Conservation (phyloP, 2,329 filamentous ascomycete species). For the Microcyclospora pomicola region DNA sequence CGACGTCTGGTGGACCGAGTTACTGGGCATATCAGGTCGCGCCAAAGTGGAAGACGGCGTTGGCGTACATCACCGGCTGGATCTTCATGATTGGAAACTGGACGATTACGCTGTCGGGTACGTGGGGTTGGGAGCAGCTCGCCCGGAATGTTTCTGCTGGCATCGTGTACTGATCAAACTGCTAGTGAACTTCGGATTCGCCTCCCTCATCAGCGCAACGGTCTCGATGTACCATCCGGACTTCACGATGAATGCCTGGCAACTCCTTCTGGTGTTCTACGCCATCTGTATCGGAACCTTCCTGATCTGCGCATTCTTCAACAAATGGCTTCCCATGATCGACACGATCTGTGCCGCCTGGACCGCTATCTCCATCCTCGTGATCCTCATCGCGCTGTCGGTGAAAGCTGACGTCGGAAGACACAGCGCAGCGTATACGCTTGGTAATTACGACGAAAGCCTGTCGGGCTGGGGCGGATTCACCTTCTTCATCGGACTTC, state of each 20-base stretch:
- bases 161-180: slow-evolving; percentile 27
- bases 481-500: slow-evolving; percentile 48
- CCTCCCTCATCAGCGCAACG: slow-evolving; percentile 34
- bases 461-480: slow-evolving; percentile 46
- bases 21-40: slow-evolving; percentile 64
- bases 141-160: slow-evolving; percentile 61
- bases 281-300: slow-evolving; percentile 52
- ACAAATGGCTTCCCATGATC: slow-evolving; percentile 50
- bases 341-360: slow-evolving; percentile 45
- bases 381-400: slow-evolving; percentile 44
- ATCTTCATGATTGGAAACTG: slow-evolving; percentile 63
- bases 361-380: slow-evolving; percentile 41
- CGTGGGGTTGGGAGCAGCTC: slow-evolving; percentile 52
- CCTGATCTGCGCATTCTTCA: slow-evolving; percentile 51
- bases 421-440: slow-evolving; percentile 35
- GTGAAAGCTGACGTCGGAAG: slow-evolving; percentile 41
- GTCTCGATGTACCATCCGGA: slow-evolving; percentile 42
- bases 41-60: slow-evolving; percentile 28
- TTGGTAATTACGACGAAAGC: slow-evolving; percentile 43
- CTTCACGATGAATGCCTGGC: slow-evolving; percentile 43
- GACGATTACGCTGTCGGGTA: slow-evolving; percentile 65
- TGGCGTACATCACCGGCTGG: slow-evolving; percentile 61
- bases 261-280: slow-evolving; percentile 59
- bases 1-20: slow-evolving; percentile 64
- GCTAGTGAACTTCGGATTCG: slow-evolving; percentile 59